Percentiles rank a stretch among this genome's conserved stretches.
Evolutionary conservation across 805 yeast genomes (phyloP).

Genomic region (Candida alai): DNA sequence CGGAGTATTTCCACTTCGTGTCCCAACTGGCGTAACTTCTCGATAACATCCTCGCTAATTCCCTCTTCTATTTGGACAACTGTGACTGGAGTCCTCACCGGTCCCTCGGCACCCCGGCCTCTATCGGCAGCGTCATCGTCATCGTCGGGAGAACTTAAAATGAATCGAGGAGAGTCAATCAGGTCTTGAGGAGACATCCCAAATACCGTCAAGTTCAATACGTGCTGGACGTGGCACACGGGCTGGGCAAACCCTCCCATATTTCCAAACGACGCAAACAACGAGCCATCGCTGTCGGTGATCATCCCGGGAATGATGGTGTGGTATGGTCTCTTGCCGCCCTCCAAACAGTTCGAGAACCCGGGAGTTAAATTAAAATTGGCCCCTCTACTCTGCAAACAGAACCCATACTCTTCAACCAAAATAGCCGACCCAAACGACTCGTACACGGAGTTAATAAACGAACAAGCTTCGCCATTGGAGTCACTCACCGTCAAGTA

Average conservation of each 20-base stretch:
- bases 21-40: conserved; percentile 48
- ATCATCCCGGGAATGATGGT: conserved; percentile 83
- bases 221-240: conserved; percentile 78
- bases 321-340: conserved; percentile 73
- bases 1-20: conserved; percentile 47
- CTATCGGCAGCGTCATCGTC: conserved; percentile 35
- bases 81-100: conserved; percentile 56
- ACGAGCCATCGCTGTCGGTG: conserved; percentile 42
- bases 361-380: conserved; percentile 62
- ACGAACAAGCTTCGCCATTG: conserved; percentile 77
- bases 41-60: conserved; percentile 43
- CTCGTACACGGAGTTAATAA: conserved; percentile 70
- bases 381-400: conserved; percentile 72
- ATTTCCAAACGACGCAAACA: conserved; percentile 74
- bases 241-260: conserved; percentile 91
- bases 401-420: conserved; percentile 63
- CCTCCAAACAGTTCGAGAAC: conserved; percentile 58
- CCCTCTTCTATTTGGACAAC: conserved; percentile 65
- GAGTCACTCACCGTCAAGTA: conserved; percentile 62
- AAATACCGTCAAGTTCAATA: conserved; percentile 58
- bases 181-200: conserved; percentile 70
- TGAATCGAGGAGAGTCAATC: conserved; percentile 70
- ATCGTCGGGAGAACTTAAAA: conserved; percentile 52
- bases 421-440: conserved; percentile 69
- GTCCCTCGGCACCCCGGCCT: conserved; percentile 63